phyloP scores from a whole-genome alignment of 2,329 filamentous ascomycete species.

The Ampelomyces quisqualis region DNA sequence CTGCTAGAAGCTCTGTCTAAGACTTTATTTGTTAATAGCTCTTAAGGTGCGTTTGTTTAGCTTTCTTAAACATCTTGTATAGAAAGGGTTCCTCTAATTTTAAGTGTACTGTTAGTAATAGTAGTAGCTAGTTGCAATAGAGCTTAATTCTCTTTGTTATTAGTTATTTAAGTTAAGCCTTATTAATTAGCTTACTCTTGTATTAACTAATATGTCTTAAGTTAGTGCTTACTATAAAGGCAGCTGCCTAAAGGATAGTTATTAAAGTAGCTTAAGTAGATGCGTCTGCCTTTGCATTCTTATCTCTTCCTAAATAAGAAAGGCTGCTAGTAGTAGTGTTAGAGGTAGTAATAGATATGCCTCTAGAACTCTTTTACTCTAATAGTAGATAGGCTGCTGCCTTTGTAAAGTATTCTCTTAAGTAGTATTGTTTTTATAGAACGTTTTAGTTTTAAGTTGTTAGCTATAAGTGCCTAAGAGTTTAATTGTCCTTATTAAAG shows the following conservation, averaged over 20 bases:
- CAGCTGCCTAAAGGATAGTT: constrained; percentile 3
- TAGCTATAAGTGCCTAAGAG: neutral
- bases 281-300: no score
- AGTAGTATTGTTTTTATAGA: constrained; percentile 3
- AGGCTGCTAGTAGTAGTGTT: neutral
- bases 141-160: neutral
- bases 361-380: neutral
- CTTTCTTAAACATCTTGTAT: neutral
- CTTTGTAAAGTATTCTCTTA: neutral
- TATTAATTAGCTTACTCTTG: constrained; percentile 1
- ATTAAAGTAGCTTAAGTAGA: neutral
- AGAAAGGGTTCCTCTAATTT: neutral
- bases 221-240: constrained; percentile 4
- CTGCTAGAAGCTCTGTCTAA: neutral
- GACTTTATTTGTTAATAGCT: neutral
- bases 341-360: neutral
- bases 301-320: neutral
- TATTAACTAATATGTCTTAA: neutral
- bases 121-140: constrained; percentile 2
- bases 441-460: neutral
- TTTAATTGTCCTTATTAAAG: constrained; percentile 1
- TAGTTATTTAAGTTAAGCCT: constrained; percentile 1
- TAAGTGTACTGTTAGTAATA: neutral
- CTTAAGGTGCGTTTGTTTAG: neutral
- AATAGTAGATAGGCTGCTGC: neutral